These are phyloP conservation scores for Populus simonii DNA, from an alignment of 345 rosid genomes.

Conservation along the genomic window DNA sequence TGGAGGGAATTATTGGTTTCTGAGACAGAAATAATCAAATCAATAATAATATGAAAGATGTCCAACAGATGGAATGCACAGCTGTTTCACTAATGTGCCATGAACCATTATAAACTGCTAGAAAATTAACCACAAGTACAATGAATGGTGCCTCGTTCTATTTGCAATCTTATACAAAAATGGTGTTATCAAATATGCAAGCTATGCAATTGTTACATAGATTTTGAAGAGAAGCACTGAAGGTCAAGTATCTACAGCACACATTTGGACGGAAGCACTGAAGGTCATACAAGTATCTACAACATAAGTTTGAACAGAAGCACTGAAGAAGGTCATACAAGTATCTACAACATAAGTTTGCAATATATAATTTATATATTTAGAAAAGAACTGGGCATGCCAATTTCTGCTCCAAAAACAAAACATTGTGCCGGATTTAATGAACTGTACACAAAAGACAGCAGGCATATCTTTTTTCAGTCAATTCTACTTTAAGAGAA, in stretches of 20 bases:
- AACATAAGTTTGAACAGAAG: not conserved
- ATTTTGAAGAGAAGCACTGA: not conserved
- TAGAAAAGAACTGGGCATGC: too few relatives aligned
- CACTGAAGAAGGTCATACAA: not conserved
- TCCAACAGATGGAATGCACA: not conserved
- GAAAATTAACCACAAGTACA: not conserved
- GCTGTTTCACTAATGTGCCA: slow-evolving; percentile 11
- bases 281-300: not conserved
- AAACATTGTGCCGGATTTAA: too few relatives aligned
- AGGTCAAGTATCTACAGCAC: not conserved
- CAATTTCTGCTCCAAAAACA: too few relatives aligned
- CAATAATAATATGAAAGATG: slow-evolving; percentile 7
- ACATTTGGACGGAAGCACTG: not conserved
- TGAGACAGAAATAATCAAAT: slow-evolving; percentile 11
- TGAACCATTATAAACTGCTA: not conserved
- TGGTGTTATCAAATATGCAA: not conserved
- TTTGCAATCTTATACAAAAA: not conserved
- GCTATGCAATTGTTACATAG: not conserved
- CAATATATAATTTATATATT: too few relatives aligned
- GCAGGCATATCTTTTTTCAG: too few relatives aligned
- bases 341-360: not conserved
- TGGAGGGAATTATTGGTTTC: slow-evolving; percentile 43
- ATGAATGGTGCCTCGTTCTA: not conserved
- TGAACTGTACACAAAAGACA: too few relatives aligned
- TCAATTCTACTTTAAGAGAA: too few relatives aligned